Conservation (phyloP, 1,284 basidiomycete genomes). For the Pseudozyma pruni region DNA sequence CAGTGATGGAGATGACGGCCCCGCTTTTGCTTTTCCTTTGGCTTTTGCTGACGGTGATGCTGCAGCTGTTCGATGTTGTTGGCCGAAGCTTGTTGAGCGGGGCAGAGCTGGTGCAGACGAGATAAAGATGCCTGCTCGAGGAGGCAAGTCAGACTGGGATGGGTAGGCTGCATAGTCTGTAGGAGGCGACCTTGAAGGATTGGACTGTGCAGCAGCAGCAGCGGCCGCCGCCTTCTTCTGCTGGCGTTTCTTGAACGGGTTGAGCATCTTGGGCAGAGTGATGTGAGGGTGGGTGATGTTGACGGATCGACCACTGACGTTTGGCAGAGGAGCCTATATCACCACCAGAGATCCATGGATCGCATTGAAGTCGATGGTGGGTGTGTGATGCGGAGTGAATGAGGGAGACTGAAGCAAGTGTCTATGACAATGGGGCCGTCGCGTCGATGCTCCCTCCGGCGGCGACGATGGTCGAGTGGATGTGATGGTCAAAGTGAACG, state of each 20-base stretch:
- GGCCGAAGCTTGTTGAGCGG: conserved; percentile 2
- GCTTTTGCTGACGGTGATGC: background rate
- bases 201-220: conserved; percentile 12
- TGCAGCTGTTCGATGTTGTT: conserved; percentile 4
- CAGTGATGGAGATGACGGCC: background rate
- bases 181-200: conserved; percentile 5
- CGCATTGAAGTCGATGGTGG: too few species aligned
- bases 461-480: too few species aligned
- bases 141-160: conserved; percentile 14
- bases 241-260: conserved; percentile 43
- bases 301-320: too few species aligned
- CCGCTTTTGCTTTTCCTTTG: too few species aligned
- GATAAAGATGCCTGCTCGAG: conserved; percentile 39
- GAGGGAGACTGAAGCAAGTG: too few species aligned
- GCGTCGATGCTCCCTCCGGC: too few species aligned
- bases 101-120: conserved; percentile 9
- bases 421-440: too few species aligned
- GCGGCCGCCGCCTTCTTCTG: conserved; percentile 26
- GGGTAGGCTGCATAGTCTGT: conserved; percentile 29
- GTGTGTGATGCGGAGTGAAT: too few species aligned
- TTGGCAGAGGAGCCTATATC: too few species aligned
- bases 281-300: background rate
- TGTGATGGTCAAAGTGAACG: too few species aligned
- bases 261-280: conserved; percentile 40
- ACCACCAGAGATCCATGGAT: too few species aligned